Evolutionary conservation across 179 eudicot genomes (phyloP).

Genomic region (Nepenthes alata): DNA sequence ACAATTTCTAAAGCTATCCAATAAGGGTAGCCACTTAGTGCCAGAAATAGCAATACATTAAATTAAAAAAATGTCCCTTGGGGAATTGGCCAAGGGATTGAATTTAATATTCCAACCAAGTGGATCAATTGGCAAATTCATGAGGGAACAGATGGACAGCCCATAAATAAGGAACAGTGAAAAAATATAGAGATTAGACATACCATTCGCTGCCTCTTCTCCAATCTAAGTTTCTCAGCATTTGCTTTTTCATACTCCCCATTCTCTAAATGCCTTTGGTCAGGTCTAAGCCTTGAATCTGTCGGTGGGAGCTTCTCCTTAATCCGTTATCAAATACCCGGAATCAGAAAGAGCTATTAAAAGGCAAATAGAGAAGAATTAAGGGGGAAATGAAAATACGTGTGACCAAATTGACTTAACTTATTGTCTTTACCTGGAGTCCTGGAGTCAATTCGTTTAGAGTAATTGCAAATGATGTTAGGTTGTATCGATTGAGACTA

Average conservation of each 20-base stretch:
- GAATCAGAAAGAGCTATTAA: conserved; percentile 28
- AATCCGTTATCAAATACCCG: conserved; percentile 28
- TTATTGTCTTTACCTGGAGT: conserved; percentile 45
- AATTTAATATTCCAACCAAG: no score
- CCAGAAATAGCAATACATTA: no score
- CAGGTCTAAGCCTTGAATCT: conserved; percentile 92
- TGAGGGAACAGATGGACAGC: no score
- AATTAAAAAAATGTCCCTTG: no score
- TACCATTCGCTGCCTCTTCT: conserved; percentile 83
- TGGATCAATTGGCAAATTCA: no score
- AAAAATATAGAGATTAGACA: conserved; percentile 1
- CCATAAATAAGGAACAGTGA: neutral
- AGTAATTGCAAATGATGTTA: conserved; percentile 71
- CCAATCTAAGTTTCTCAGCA: conserved; percentile 70
- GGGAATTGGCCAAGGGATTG: no score
- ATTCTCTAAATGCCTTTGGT: conserved; percentile 78
- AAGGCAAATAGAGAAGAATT: conserved; percentile 5
- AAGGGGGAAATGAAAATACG: no score
- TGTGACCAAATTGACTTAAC: neutral
- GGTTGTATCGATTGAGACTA: conserved; percentile 67
- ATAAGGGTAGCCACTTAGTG: no score
- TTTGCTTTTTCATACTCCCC: conserved; percentile 85
- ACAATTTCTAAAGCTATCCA: no score
- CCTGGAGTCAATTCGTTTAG: conserved; percentile 82
- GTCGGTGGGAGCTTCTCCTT: conserved; percentile 94